Conservation (phyloP, 208 protist genomes). For the Trypanosoma boissoni region DNA sequence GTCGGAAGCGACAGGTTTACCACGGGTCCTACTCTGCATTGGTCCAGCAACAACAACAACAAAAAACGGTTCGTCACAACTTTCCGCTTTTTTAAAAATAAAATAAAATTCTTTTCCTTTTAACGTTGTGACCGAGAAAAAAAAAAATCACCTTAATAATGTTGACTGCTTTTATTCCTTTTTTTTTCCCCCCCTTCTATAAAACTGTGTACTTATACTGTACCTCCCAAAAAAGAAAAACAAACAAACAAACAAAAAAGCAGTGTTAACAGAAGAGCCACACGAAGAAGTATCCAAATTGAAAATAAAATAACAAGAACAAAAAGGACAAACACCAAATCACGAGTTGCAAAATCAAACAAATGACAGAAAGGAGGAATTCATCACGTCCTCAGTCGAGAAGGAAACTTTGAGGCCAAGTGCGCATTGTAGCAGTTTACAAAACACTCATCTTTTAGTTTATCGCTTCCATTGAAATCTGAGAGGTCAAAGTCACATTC, state of each 20-base stretch:
- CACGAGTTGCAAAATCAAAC: slow-evolving; percentile 4
- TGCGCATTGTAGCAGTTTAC: slow-evolving; percentile 49
- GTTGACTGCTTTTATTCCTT: background rate
- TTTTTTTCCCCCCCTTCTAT: background rate
- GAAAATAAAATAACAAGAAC: slow-evolving; percentile 1
- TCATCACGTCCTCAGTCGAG: slow-evolving; percentile 18
- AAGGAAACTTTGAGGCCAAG: slow-evolving; percentile 42
- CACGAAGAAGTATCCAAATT: background rate
- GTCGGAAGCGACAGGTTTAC: background rate
- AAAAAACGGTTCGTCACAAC: no score
- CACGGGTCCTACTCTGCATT: background rate
- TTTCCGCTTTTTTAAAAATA: no score
- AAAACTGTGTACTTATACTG: background rate
- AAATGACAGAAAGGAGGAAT: background rate
- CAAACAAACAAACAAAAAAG: background rate
- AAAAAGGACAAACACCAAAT: background rate
- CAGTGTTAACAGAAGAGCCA: no score
- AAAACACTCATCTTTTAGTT: slow-evolving; percentile 30
- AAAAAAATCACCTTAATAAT: no score
- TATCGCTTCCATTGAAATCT: slow-evolving; percentile 51
- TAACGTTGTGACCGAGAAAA: no score
- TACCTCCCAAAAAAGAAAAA: background rate
- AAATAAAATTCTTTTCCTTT: no score
- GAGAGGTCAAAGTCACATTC: slow-evolving; percentile 66
- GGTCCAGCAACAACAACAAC: no score